phyloP scores from a whole-genome alignment of 345 rosid species.

The Salix purpurea region DNA sequence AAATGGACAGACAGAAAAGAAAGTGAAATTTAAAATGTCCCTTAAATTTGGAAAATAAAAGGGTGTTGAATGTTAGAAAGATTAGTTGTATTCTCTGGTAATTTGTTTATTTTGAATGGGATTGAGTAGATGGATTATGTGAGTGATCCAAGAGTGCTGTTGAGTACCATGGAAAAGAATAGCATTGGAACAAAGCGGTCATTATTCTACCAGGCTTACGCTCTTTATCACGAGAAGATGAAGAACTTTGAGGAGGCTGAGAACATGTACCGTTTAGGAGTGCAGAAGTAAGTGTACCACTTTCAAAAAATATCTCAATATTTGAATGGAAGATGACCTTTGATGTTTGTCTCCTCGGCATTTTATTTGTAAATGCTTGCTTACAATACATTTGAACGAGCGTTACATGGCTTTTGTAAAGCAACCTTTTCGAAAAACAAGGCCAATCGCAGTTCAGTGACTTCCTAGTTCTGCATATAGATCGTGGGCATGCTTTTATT shows the following conservation, averaged over 20 bases:
- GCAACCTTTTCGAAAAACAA: not conserved
- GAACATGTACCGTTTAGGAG: conserved; percentile 77
- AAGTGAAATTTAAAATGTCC: not conserved
- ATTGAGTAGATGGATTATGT: conserved; percentile 85
- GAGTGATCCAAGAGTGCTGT: conserved; percentile 65
- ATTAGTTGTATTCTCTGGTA: not conserved
- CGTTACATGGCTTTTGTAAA: not conserved
- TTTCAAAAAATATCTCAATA: not conserved
- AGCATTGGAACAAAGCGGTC: conserved; percentile 62
- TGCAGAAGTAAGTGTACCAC: conserved; percentile 57
- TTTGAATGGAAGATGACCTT: not conserved
- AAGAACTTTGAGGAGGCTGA: conserved; percentile 86
- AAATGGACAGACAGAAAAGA: not conserved
- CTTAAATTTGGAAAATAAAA: not conserved
- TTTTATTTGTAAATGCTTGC: not conserved
- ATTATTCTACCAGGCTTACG: conserved; percentile 85
- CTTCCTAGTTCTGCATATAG: not conserved
- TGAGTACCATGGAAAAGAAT: conserved; percentile 72
- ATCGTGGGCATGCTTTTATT: not conserved
- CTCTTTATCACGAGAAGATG: conserved; percentile 77
- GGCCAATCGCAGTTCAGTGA: not conserved
- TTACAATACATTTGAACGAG: not conserved
- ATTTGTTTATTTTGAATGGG: not conserved
- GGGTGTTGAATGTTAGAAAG: not conserved
- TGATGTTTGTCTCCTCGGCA: not conserved